Evolutionary conservation across 2,329 filamentous ascomycete genomes (phyloP), one percentile per base, ranked within the genome.

Genomic region (Magnaporthales sp.): DNA sequence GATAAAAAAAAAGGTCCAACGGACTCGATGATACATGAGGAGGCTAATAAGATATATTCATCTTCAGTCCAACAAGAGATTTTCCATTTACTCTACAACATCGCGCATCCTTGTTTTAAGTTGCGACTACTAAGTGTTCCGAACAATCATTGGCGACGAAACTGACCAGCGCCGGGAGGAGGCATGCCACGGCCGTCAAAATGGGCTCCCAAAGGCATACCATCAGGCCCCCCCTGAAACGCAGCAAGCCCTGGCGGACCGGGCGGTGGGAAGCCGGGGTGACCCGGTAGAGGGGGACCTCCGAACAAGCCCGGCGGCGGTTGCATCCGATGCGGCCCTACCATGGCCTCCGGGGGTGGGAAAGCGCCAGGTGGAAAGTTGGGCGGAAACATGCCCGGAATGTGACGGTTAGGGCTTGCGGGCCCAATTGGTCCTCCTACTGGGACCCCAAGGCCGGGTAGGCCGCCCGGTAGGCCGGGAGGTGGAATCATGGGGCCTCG

Each of bases 221-320:
- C 78, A 7, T 85, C 84, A 0, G 80, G 81, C 1, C 80, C 82
- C 15, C 84, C 84, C 69, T 83, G 85, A 72, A 86, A 88, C 13
- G 81, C 84, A 62, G 78, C 81, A 73, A 87, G 83, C 11, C 80
- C 83, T 1, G 83, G 83, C 15, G 81, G 85, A 4, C 56, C 56
- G 13, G 22, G 56, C 5, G 79, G 81, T 73, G 87, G 78, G 71
- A 85, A 86, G 22, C 81, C 5, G 81, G 82, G 6, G 77, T 77
- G 8, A 66, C 70, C 5, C 63, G 68, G 3, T 66, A 68, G 2
- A 66, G 77, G 77, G 13, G 78, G 80, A 6, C 81, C 83, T 26
- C 77, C 80, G 69, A 81, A 86, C 72, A 87, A 86, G 11, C 84
- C 84, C 1, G 86, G 86, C 5, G 86, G 86, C 29, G 85, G 85